Evolutionary conservation across 108 stramenopile species (phyloP), one percentile per base, ranked within the genome.

Genomic region (Nannochloropsis salina): DNA sequence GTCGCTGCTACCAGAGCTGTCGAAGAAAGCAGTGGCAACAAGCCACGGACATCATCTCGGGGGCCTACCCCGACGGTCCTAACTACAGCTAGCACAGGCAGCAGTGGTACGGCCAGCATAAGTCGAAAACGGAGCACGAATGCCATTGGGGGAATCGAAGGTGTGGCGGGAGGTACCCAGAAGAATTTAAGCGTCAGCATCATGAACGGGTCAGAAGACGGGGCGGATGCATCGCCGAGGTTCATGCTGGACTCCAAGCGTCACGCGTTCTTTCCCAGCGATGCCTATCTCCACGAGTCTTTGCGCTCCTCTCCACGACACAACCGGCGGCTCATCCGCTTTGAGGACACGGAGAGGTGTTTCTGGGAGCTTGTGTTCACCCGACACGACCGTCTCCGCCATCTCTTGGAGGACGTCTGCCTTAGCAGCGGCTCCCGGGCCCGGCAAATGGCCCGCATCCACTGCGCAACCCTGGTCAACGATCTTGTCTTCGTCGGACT

Each of bases 351-450:
- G 61, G 61, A 74, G n/a, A 3, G 61, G 6, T 74, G 61, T n/a
- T 74, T 74, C 61, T 74, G 61, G 61, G 61, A 74, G 61, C 61
- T 74, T 8, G n/a, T 74, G 2, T 74, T 74, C 61, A 74, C 61
- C 4, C 61, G 61, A n/a, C 61, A 74, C n/a, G 61, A 74, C 20
- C 61, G 61, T 74, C 61, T 74, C 8, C 61, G 61, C 61, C n/a
- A n/a, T 4, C n/a, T 74, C 20, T 74, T 74, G 61, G 61, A 74
- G 61, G 61, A 74, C 61, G 61, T 74, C 4, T 74, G 15, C 20
- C 61, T 74, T n/a, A 74, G 61, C 61, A 74, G 15, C n/a, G 61
- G 61, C 61, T 74, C 61, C n/a, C 61, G 61, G 61, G 61, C n/a
- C 61, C 61, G 61, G n/a, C 61, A 74, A 74, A 74, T 74, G 61